phyloP scores from a whole-genome alignment of 1,284 basidiomycete species.

The Melanopsichium pennsylvanicum region DNA sequence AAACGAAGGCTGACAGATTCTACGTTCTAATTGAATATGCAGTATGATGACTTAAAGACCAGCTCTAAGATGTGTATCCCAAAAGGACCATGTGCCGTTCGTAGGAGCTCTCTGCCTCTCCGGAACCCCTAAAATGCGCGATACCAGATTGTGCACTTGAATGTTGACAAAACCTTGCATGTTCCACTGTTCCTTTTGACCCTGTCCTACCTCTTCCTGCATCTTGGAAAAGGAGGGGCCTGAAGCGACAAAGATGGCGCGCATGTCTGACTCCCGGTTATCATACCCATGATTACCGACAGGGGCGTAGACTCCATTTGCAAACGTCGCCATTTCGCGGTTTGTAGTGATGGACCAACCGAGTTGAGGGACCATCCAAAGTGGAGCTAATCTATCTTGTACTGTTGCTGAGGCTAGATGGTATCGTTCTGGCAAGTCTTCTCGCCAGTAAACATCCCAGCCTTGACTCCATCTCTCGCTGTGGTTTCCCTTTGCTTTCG shows the following conservation, averaged over 20 bases:
- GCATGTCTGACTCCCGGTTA: constrained; percentile 78
- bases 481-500: neutral
- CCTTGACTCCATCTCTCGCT: constrained; percentile 10
- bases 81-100: constrained; percentile 23
- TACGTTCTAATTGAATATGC: neutral
- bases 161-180: constrained; percentile 80
- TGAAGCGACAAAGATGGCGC: constrained; percentile 86
- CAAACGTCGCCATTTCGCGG: constrained; percentile 37
- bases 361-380: constrained; percentile 36
- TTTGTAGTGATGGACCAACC: constrained; percentile 37
- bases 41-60: constrained; percentile 14
- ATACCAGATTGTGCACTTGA: constrained; percentile 82
- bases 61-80: constrained; percentile 21
- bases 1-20: too few species aligned
- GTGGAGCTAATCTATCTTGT: constrained; percentile 17
- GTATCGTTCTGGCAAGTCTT: constrained; percentile 17
- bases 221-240: constrained; percentile 78
- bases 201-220: constrained; percentile 56
- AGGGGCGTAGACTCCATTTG: constrained; percentile 70
- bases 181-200: constrained; percentile 57
- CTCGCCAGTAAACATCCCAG: constrained; percentile 13
- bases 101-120: constrained; percentile 13
- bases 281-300: constrained; percentile 80
- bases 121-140: constrained; percentile 76
- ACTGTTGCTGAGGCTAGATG: constrained; percentile 4